Conservation (phyloP, 164 flowering plant species). For the Vitis rotundifolia region DNA sequence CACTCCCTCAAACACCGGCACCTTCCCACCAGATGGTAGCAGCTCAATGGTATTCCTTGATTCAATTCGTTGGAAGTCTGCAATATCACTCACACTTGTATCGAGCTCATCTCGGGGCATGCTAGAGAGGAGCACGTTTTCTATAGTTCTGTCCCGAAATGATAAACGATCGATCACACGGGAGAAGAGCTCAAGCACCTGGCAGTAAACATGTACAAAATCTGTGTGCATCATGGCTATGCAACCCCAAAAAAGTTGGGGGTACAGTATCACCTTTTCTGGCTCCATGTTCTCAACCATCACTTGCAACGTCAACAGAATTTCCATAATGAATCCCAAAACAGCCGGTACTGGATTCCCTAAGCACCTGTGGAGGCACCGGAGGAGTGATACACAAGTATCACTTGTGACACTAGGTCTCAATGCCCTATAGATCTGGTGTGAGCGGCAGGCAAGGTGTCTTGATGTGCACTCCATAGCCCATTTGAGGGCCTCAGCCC, state of each 20-base stretch:
- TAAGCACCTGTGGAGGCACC: slow-evolving; percentile 92
- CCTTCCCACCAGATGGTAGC: slow-evolving; percentile 52
- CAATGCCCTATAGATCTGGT: slow-evolving; percentile 95
- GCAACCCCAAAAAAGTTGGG: slow-evolving; percentile 99
- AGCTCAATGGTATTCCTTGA: slow-evolving; percentile 54
- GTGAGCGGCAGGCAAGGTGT: slow-evolving; percentile 97
- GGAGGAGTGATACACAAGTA: slow-evolving; percentile 87
- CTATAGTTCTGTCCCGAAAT: slow-evolving; percentile 85
- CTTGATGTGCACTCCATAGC: slow-evolving; percentile 99
- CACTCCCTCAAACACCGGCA: slow-evolving; percentile 91
- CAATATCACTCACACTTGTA: slow-evolving; percentile 35
- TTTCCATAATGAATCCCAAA: slow-evolving; percentile 92
- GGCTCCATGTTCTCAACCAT: slow-evolving; percentile 99
- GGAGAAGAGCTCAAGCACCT: slow-evolving; percentile 94
- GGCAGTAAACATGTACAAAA: slow-evolving; percentile 94
- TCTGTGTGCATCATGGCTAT: slow-evolving; percentile 99
- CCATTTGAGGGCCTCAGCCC: slow-evolving; percentile 97
- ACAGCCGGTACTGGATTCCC: slow-evolving; percentile 90
- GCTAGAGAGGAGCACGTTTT: slow-evolving; percentile 95
- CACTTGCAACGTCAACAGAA: slow-evolving; percentile 87
- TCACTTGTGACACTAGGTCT: slow-evolving; percentile 93
- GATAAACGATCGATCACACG: slow-evolving; percentile 87
- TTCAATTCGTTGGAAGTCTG: slow-evolving; percentile 62
- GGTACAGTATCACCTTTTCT: slow-evolving; percentile 95
- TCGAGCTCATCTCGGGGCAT: slow-evolving; percentile 97